Evolutionary conservation across 192 early-diverging fungal species (phyloP).

Genomic region (Mortierella antarctica): DNA sequence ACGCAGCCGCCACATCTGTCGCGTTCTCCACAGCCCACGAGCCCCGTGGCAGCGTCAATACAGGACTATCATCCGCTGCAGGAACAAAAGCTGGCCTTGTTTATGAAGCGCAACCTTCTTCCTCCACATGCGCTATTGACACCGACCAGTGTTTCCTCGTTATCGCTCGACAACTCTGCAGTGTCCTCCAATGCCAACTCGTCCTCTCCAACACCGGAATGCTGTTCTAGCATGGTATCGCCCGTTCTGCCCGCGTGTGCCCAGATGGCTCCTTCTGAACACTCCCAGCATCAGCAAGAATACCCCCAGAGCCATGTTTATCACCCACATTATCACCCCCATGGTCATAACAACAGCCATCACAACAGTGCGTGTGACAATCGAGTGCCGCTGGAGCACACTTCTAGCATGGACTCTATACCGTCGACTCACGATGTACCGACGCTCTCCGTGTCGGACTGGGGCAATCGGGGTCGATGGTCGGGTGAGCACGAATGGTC

Average conservation of each 20-base stretch:
- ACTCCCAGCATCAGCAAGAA: not conserved
- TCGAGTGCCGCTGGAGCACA: slow-evolving; percentile 14
- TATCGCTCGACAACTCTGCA: not conserved
- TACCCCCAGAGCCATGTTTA: not conserved
- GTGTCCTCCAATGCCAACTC: slow-evolving; percentile 8
- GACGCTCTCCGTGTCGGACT: slow-evolving; percentile 25
- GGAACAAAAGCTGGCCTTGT: slow-evolving; percentile 48
- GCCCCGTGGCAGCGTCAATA: slow-evolving; percentile 49
- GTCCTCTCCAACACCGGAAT: slow-evolving; percentile 22
- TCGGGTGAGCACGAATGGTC: slow-evolving; percentile 44
- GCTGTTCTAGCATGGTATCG: slow-evolving; percentile 15
- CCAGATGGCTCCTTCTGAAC: not conserved
- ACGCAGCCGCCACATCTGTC: not conserved
- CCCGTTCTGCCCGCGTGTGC: not conserved
- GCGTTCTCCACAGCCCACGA: slow-evolving; percentile 34
- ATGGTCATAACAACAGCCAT: not conserved
- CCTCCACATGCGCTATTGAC: slow-evolving; percentile 41
- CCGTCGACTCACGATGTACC: slow-evolving; percentile 47
- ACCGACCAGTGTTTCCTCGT: slow-evolving; percentile 3
- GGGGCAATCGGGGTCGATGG: slow-evolving; percentile 46
- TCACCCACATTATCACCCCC: not conserved
- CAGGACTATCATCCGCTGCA: slow-evolving; percentile 46
- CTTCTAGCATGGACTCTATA: slow-evolving; percentile 29
- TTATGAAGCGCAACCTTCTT: slow-evolving; percentile 51
- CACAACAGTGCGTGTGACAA: slow-evolving; percentile 7